Evolutionary conservation across 129 eudicot genomes (phyloP).

Genomic region (Artemisia argyi): DNA sequence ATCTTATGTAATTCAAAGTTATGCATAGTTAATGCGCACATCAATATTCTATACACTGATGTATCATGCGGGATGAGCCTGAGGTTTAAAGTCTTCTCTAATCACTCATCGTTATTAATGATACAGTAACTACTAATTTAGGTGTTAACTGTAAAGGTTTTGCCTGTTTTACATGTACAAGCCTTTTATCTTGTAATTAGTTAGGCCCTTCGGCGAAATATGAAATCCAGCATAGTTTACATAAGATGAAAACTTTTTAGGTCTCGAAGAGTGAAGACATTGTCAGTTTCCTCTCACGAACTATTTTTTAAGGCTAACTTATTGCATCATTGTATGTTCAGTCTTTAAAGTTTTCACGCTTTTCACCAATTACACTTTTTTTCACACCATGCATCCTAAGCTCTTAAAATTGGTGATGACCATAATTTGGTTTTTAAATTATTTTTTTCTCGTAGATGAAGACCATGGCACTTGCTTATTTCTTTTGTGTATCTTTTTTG

Average conservation of each 20-base stretch:
- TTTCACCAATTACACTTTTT: too few species aligned
- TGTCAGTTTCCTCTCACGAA: too few species aligned
- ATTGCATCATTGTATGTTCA: too few species aligned
- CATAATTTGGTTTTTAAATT: neutral
- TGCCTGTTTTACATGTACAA: neutral
- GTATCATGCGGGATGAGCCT: neutral
- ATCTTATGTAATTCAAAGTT: neutral
- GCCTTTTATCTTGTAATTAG: neutral
- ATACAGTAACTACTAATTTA: neutral
- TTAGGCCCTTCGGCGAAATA: neutral
- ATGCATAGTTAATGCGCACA: neutral
- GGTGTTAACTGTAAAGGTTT: neutral
- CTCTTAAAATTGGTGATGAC: too few species aligned
- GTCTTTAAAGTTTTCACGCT: too few species aligned
- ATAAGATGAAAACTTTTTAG: neutral
- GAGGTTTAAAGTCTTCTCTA: neutral
- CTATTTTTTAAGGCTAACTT: too few species aligned
- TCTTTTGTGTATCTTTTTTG: neutral
- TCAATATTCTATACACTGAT: neutral
- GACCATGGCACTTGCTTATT: neutral
- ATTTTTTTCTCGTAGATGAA: neutral
- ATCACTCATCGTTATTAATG: neutral
- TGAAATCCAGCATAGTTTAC: neutral
- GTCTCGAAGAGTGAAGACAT: neutral
- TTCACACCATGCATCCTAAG: too few species aligned